These are phyloP conservation scores for Gossypium schwendimanii DNA, from an alignment of 441 rosid genomes.

Conservation along the genomic window DNA sequence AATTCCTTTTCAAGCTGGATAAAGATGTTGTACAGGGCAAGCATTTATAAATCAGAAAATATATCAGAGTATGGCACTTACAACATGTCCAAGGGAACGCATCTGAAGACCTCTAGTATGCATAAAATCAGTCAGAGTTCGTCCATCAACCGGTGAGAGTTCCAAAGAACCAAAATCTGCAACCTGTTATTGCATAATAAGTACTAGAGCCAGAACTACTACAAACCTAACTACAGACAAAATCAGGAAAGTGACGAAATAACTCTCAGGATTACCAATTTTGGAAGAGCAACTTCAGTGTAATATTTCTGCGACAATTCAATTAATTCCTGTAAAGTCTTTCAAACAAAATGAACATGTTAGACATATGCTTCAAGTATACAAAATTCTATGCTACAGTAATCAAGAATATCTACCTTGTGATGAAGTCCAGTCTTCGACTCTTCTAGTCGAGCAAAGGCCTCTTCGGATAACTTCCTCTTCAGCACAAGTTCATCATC, in stretches of 20 bases:
- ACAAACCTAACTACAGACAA: slow-evolving; percentile 15
- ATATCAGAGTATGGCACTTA: slow-evolving; percentile 32
- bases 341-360: slow-evolving; percentile 27
- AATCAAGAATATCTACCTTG: slow-evolving; percentile 31
- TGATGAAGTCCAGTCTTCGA: slow-evolving; percentile 65
- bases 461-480: slow-evolving; percentile 51
- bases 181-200: slow-evolving; percentile 33
- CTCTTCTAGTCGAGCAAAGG: slow-evolving; percentile 53
- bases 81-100: slow-evolving; percentile 66
- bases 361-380: slow-evolving; percentile 19
- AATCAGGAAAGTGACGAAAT: slow-evolving; percentile 8
- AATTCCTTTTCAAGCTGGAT: not conserved
- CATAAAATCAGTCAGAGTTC: slow-evolving; percentile 71
- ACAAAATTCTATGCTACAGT: slow-evolving; percentile 3
- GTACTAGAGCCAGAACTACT: slow-evolving; percentile 12
- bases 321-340: slow-evolving; percentile 65
- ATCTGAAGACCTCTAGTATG: slow-evolving; percentile 75
- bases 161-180: slow-evolving; percentile 62
- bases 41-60: slow-evolving; percentile 8
- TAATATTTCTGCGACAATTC: slow-evolving; percentile 58
- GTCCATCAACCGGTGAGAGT: slow-evolving; percentile 70
- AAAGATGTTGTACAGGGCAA: not conserved
- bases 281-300: slow-evolving; percentile 61
- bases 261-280: slow-evolving; percentile 39
- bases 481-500: slow-evolving; percentile 44